A percentile compares a stretch with the other conserved stretches of the same genome.
Conservation (phyloP, 1,284 basidiomycete genomes). For the Puccinia novopanici region DNA sequence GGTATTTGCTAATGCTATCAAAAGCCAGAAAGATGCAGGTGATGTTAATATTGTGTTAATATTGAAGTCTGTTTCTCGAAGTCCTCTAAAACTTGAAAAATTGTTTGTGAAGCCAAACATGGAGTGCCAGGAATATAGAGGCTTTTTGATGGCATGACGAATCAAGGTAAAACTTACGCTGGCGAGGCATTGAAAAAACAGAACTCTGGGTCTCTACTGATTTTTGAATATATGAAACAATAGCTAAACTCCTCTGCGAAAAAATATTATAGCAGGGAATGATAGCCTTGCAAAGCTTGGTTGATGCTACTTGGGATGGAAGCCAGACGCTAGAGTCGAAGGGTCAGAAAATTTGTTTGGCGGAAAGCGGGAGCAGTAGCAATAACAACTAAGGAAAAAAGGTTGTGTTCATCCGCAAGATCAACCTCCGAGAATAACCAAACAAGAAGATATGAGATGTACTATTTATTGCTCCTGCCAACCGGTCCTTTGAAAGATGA, state of each 20-base stretch:
- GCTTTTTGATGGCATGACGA: not conserved
- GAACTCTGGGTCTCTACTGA: not conserved
- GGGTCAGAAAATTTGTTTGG: not conserved
- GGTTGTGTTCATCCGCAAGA: conserved; percentile 6
- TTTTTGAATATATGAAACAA: not conserved
- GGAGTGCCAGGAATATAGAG: not conserved
- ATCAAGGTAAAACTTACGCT: conserved; percentile 23
- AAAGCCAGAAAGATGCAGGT: not conserved
- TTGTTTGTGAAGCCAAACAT: not conserved
- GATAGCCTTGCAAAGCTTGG: not conserved
- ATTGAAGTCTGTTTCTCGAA: not conserved
- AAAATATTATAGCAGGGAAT: not conserved
- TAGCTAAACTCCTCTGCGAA: not conserved
- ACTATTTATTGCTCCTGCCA: conserved; percentile 15
- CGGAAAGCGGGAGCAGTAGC: not conserved
- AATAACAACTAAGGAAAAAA: not conserved
- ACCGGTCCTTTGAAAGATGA: conserved; percentile 13
- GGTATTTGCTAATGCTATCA: conserved; percentile 38
- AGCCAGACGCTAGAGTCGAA: not conserved
- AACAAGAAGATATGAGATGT: conserved; percentile 7
- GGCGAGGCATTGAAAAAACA: conserved; percentile 14
- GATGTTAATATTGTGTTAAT: too few relatives aligned
- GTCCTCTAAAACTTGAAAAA: not conserved
- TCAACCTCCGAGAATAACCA: conserved; percentile 15
- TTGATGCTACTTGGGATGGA: conserved; percentile 9